Conservation (phyloP, 768 basidiomycete genomes). For the Harrya chromipes region DNA sequence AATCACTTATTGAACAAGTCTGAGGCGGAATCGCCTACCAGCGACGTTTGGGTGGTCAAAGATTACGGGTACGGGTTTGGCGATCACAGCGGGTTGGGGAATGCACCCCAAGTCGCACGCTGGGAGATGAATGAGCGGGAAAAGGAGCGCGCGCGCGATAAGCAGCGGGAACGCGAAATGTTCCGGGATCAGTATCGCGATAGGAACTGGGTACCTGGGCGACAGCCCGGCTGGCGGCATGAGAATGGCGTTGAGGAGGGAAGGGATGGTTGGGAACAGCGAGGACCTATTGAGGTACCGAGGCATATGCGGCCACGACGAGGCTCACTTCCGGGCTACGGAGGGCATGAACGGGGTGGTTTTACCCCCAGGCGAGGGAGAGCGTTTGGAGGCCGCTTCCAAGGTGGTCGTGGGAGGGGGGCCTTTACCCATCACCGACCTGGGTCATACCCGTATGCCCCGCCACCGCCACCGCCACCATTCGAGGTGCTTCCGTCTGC, state of each 20-base stretch:
- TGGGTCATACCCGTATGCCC: slow-evolving; percentile 32
- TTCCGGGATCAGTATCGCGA: slow-evolving; percentile 17
- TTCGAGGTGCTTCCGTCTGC: slow-evolving; percentile 31
- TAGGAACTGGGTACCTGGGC: slow-evolving; percentile 13
- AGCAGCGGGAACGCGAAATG: slow-evolving; percentile 11
- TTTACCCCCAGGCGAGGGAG: slow-evolving; percentile 34
- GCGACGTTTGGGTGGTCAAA: slow-evolving; percentile 51
- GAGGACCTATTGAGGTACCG: slow-evolving; percentile 10
- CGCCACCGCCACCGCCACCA: slow-evolving; percentile 17
- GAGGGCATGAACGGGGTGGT: slow-evolving; percentile 32
- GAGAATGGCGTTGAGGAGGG: slow-evolving; percentile 28
- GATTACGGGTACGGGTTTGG: slow-evolving; percentile 69
- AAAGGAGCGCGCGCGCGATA: slow-evolving; percentile 14
- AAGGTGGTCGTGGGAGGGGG: slow-evolving; percentile 34
- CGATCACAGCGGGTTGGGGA: slow-evolving; percentile 36
- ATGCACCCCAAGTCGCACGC: slow-evolving; percentile 28
- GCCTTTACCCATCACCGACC: slow-evolving; percentile 33
- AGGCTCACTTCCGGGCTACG: slow-evolving; percentile 33
- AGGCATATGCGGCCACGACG: slow-evolving; percentile 30
- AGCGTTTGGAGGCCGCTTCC: slow-evolving; percentile 37
- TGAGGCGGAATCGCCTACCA: slow-evolving; percentile 17
- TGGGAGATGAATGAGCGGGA: slow-evolving; percentile 31
- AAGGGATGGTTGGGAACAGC: slow-evolving; percentile 23
- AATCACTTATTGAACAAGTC: slow-evolving; percentile 8
- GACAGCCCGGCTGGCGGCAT: slow-evolving; percentile 20